Conservation (phyloP, 345 rosid species). For the Cochlearia excelsa region DNA sequence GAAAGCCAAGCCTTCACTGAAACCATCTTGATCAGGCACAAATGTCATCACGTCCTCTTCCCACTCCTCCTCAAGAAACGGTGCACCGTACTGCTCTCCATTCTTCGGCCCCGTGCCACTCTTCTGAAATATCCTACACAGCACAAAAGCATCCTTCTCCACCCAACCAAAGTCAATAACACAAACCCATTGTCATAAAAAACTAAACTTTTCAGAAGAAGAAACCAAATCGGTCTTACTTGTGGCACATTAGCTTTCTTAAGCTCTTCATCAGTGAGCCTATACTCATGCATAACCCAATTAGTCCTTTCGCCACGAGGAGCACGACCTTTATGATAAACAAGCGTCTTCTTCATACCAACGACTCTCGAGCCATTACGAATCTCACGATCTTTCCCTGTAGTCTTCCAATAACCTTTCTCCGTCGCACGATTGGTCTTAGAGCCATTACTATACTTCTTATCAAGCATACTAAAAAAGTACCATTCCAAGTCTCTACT, state of each 20-base stretch:
- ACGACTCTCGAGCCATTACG: constrained; percentile 42
- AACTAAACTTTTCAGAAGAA: background rate
- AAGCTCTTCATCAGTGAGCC: constrained; percentile 71
- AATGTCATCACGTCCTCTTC: constrained; percentile 47
- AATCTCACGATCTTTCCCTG: constrained; percentile 83
- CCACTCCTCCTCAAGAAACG: constrained; percentile 95
- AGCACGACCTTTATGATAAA: constrained; percentile 83
- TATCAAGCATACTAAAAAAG: constrained; percentile 78
- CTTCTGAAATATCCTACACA: constrained; percentile 91
- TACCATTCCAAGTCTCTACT: constrained; percentile 96
- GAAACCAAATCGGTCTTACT: constrained; percentile 43
- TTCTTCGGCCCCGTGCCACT: constrained; percentile 98
- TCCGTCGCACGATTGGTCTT: constrained; percentile 94
- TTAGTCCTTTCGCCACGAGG: constrained; percentile 86
- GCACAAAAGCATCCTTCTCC: constrained; percentile 74
- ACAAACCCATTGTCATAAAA: background rate
- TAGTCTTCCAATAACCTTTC: constrained; percentile 96
- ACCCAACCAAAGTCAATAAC: constrained; percentile 25
- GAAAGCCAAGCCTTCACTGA: constrained; percentile 32
- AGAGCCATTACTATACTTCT: constrained; percentile 78
- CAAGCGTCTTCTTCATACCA: constrained; percentile 99
- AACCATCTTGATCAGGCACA: constrained; percentile 55
- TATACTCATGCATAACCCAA: constrained; percentile 99
- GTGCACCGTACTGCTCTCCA: constrained; percentile 98
- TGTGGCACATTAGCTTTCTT: constrained; percentile 54